Conservation (phyloP, 2,329 filamentous ascomycete genomes). For the Botrytis byssoidea region DNA sequence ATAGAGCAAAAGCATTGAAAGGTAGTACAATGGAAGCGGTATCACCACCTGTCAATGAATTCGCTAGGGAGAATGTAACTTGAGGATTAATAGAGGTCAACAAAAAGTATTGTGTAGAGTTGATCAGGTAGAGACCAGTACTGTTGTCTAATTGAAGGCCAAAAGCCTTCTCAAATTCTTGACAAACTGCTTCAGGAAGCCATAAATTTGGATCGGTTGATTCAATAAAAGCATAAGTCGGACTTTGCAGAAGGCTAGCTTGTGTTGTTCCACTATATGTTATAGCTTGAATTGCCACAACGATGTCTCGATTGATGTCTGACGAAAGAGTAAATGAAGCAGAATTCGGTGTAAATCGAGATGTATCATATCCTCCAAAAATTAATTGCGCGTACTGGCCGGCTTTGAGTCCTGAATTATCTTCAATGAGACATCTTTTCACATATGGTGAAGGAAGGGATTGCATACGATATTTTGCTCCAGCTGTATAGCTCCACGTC, state of each 20-base stretch:
- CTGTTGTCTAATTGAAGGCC: conserved; percentile 62
- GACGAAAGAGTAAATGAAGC: conserved; percentile 42
- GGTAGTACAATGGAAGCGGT: conserved; percentile 37
- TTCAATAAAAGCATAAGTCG: conserved; percentile 49
- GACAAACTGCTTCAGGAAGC: conserved; percentile 58
- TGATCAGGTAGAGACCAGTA: conserved; percentile 62
- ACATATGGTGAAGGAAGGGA: background rate
- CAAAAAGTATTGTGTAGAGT: conserved; percentile 42
- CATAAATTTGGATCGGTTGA: conserved; percentile 62
- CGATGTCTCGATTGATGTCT: conserved; percentile 43
- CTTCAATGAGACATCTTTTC: background rate
- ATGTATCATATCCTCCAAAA: conserved; percentile 44
- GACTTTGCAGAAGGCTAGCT: conserved; percentile 37
- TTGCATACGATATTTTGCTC: conserved; percentile 57
- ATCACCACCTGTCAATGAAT: conserved; percentile 22
- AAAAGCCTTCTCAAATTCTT: conserved; percentile 61
- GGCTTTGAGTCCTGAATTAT: conserved; percentile 26
- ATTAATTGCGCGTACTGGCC: conserved; percentile 43
- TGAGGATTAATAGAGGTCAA: conserved; percentile 33
- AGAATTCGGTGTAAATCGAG: conserved; percentile 41
- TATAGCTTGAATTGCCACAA: conserved; percentile 43
- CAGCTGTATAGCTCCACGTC: conserved; percentile 62
- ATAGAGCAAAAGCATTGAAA: conserved; percentile 34
- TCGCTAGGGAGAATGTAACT: conserved; percentile 36
- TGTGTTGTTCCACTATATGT: conserved; percentile 40